Percentiles rank a stretch among this genome's conserved stretches.
phyloP scores from a whole-genome alignment of 2,329 filamentous ascomycete species.

The Sclerotiophoma versabilis region DNA sequence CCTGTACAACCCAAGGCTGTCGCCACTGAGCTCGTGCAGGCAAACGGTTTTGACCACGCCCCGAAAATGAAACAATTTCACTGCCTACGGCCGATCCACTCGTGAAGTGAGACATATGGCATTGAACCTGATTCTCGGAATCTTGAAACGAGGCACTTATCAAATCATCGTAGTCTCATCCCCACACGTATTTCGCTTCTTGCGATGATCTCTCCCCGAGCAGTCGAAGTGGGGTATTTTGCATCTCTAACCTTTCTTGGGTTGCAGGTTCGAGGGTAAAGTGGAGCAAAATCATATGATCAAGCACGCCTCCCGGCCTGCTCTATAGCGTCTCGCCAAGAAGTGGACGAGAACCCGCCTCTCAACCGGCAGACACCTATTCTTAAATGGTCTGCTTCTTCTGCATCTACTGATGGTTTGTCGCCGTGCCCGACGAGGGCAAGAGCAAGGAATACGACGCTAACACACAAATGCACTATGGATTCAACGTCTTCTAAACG shows the following conservation, averaged over 20 bases:
- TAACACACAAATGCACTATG: background rate
- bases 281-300: conserved; percentile 46
- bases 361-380: conserved; percentile 26
- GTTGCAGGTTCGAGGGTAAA: conserved; percentile 29
- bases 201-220: conserved; percentile 7
- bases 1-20: conserved; percentile 38
- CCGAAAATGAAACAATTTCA: conserved; percentile 12
- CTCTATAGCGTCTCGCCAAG: conserved; percentile 34
- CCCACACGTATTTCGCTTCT: conserved; percentile 1
- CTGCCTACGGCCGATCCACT: conserved; percentile 12
- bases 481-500: background rate
- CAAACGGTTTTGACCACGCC: conserved; percentile 24
- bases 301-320: conserved; percentile 30
- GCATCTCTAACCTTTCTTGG: conserved; percentile 27
- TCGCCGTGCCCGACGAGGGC: background rate
- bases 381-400: conserved; percentile 26
- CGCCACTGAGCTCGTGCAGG: conserved; percentile 23
- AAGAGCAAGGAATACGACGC: conserved; percentile 1
- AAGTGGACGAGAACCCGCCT: conserved; percentile 23
- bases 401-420: conserved; percentile 13
- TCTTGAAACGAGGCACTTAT: conserved; percentile 35
- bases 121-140: conserved; percentile 24
- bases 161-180: conserved; percentile 11
- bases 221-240: conserved; percentile 18
- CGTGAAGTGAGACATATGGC: conserved; percentile 15